phyloP scores from a whole-genome alignment of 345 rosid genomes.

The Murraya koenigii region DNA sequence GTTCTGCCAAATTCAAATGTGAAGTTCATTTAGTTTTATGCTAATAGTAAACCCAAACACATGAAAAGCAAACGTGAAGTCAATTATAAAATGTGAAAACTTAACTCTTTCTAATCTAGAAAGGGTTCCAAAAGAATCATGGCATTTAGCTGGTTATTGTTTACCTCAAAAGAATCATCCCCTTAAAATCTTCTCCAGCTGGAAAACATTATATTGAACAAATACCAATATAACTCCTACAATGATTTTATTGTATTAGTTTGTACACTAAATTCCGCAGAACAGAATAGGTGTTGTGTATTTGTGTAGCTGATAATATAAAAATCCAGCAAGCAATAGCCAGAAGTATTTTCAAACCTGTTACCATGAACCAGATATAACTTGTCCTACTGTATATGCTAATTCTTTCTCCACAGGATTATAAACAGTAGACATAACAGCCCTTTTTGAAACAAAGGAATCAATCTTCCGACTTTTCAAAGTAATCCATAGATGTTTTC shows the following conservation, averaged over 20 bases:
- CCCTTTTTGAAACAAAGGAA: not conserved
- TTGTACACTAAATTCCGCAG: not conserved
- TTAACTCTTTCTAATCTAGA: not conserved
- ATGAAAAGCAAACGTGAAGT: not conserved
- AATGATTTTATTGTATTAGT: not conserved
- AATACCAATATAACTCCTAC: not conserved
- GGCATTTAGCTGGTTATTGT: not conserved
- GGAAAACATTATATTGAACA: not conserved
- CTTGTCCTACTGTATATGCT: not conserved
- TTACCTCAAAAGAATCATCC: not conserved
- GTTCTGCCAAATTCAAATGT: slow-evolving; percentile 50
- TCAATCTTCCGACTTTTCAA: not conserved
- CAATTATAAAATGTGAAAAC: not conserved
- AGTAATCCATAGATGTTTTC: not conserved
- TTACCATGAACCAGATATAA: not conserved
- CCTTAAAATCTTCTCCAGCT: not conserved
- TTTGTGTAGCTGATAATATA: not conserved
- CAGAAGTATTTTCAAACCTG: not conserved
- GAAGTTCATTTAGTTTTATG: not conserved
- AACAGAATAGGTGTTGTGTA: not conserved
- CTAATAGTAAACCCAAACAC: not conserved
- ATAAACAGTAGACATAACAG: not conserved
- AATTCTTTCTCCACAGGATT: not conserved
- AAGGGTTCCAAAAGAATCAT: not conserved
- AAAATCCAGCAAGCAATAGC: not conserved